Evolutionary conservation across 148 eudicot species (phyloP).

Genomic region (Limonium bicolor): DNA sequence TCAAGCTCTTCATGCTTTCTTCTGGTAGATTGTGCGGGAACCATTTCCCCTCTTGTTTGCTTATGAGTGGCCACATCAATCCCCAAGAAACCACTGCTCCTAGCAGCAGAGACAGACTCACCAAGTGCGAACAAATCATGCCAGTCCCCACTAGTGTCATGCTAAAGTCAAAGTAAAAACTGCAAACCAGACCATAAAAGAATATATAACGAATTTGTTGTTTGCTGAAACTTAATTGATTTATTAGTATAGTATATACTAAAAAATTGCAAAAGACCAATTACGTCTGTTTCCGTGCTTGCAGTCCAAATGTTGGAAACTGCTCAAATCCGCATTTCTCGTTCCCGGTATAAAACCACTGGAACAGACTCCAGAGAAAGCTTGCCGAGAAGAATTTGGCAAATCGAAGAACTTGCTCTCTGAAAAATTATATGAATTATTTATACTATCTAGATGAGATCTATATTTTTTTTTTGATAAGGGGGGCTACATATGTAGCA

Average conservation of each 20-base stretch:
- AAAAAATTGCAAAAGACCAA: too few relatives aligned
- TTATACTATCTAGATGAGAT: too few relatives aligned
- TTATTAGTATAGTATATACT: too few relatives aligned
- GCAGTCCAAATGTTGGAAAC: slow-evolving; percentile 43
- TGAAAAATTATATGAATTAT: slow-evolving; percentile 8
- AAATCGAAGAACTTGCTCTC: slow-evolving; percentile 35
- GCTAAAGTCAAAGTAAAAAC: slow-evolving; percentile 76
- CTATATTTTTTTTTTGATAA: too few relatives aligned
- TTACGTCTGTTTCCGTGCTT: slow-evolving; percentile 21
- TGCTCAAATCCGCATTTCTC: slow-evolving; percentile 39
- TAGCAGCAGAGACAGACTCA: slow-evolving; percentile 53
- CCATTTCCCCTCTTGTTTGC: slow-evolving; percentile 41
- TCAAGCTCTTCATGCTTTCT: slow-evolving; percentile 63
- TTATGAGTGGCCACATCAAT: slow-evolving; percentile 70
- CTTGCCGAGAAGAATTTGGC: slow-evolving; percentile 51
- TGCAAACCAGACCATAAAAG: too few relatives aligned
- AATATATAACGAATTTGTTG: too few relatives aligned
- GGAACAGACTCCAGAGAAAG: slow-evolving; percentile 68
- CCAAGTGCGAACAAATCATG: slow-evolving; percentile 75
- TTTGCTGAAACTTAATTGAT: too few relatives aligned
- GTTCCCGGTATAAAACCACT: slow-evolving; percentile 36
- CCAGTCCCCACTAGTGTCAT: slow-evolving; percentile 75
- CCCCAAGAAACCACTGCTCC: slow-evolving; percentile 82
- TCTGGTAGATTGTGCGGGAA: slow-evolving; percentile 36
- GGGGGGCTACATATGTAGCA: too few relatives aligned